Percentiles rank a stretch among this genome's conserved stretches.
Evolutionary conservation across 148 eudicot species (phyloP).

Genomic region (Camellia granthamiana): DNA sequence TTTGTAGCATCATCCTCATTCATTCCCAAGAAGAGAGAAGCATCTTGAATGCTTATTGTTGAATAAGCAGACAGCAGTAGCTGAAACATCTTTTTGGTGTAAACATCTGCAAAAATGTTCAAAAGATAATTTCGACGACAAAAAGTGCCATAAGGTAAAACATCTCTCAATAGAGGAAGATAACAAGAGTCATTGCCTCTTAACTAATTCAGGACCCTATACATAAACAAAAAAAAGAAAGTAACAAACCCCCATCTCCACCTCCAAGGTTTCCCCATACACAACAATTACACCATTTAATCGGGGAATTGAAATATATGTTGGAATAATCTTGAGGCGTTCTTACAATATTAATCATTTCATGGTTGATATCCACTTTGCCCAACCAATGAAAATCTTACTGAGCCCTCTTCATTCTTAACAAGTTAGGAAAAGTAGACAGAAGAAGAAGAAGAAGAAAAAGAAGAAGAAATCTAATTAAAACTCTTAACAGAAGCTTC

Average conservation of each 20-base stretch:
- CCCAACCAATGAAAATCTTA: too few species aligned
- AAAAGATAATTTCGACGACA: not conserved
- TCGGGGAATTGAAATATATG: too few species aligned
- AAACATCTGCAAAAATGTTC: conserved; percentile 48
- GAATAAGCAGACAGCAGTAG: conserved; percentile 82
- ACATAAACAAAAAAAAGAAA: not conserved
- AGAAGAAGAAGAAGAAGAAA: too few species aligned
- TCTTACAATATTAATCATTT: too few species aligned
- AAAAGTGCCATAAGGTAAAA: not conserved
- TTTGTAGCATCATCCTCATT: conserved; percentile 67
- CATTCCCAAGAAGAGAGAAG: conserved; percentile 82
- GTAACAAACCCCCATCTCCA: not conserved
- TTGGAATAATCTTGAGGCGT: too few species aligned
- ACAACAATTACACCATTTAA: too few species aligned
- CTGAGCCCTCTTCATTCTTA: too few species aligned
- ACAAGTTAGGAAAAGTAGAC: too few species aligned
- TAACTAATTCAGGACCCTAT: not conserved
- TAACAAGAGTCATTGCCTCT: not conserved
- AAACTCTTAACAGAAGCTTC: too few species aligned
- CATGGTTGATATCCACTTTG: too few species aligned
- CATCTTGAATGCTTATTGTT: conserved; percentile 76
- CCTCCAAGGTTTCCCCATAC: too few species aligned
- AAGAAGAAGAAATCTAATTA: too few species aligned
- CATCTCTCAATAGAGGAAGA: not conserved
- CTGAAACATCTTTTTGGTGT: conserved; percentile 82